Evolutionary conservation across 2,329 filamentous ascomycete genomes (phyloP).

Genomic region (Phaeosphaeria sp.): DNA sequence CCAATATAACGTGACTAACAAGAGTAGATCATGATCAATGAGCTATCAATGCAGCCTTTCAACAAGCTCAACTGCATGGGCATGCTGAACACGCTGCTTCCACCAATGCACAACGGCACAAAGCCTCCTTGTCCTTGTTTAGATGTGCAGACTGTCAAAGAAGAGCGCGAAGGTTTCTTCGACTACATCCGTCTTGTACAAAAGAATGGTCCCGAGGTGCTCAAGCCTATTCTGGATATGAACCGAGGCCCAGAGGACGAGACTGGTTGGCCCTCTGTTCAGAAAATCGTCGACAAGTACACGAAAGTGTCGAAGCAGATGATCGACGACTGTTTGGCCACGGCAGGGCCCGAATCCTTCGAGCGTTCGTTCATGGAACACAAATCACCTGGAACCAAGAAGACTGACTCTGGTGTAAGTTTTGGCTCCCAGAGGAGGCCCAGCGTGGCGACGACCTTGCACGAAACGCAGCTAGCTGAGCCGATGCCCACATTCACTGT

Average conservation of each 20-base stretch:
- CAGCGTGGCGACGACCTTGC: constrained; percentile 32
- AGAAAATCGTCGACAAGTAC: constrained; percentile 63
- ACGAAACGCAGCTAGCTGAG: constrained; percentile 33
- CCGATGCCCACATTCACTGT: constrained; percentile 24
- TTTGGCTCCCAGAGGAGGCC: constrained; percentile 54
- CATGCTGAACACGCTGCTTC: constrained; percentile 72
- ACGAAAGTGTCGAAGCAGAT: constrained; percentile 65
- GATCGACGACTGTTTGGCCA: constrained; percentile 65
- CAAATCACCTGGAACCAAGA: constrained; percentile 55
- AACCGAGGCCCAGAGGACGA: constrained; percentile 59
- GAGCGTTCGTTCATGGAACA: constrained; percentile 30
- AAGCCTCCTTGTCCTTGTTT: constrained; percentile 59
- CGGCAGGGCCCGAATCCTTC: constrained; percentile 49
- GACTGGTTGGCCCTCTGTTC: constrained; percentile 62
- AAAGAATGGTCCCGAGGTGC: constrained; percentile 59
- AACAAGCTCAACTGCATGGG: constrained; percentile 71
- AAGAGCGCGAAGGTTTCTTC: constrained; percentile 68
- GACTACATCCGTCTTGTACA: constrained; percentile 67
- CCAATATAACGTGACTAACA: constrained; percentile 7
- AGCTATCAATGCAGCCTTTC: constrained; percentile 67
- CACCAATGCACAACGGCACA: constrained; percentile 55
- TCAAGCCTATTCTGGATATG: constrained; percentile 62
- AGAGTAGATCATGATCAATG: constrained; percentile 67
- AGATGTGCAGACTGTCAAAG: constrained; percentile 58
- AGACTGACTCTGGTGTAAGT: constrained; percentile 70